A percentile compares a stretch with the other conserved stretches of the same genome.
Evolutionary conservation across 495 filamentous ascomycete species (phyloP).

Genomic region (Thermothielavioides terrestris): DNA sequence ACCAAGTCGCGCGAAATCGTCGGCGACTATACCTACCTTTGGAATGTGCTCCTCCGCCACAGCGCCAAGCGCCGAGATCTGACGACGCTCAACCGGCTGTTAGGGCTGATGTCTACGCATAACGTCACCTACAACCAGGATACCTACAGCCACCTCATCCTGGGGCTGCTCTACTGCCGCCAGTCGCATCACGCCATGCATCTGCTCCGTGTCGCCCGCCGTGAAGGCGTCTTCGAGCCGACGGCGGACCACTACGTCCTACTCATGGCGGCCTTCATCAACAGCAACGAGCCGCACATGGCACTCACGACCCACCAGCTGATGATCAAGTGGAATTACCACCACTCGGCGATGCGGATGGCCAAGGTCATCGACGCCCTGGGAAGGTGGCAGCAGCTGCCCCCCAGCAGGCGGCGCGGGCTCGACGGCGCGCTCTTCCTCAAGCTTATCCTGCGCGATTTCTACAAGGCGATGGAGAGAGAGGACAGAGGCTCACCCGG

Average conservation of each 20-base stretch:
- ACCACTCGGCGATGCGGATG: constrained; percentile 23
- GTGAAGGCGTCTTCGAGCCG: constrained; percentile 46
- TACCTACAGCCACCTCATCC: constrained; percentile 70
- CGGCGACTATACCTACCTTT: constrained; percentile 50
- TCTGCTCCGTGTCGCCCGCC: constrained; percentile 54
- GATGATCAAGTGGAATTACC: constrained; percentile 26
- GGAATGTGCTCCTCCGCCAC: constrained; percentile 66
- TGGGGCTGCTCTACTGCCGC: constrained; percentile 51
- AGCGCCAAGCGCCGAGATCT: constrained; percentile 60
- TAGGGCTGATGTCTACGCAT: constrained; percentile 51
- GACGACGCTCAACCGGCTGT: constrained; percentile 48
- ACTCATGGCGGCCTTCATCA: constrained; percentile 29
- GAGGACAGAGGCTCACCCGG: constrained; percentile 6
- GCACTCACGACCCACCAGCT: constrained; percentile 25
- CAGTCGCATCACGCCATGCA: constrained; percentile 57
- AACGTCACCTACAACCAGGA: constrained; percentile 53
- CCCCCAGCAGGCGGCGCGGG: constrained; percentile 8
- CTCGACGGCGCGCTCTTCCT: constrained; percentile 16
- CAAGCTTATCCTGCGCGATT: constrained; percentile 22
- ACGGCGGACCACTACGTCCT: constrained; percentile 50
- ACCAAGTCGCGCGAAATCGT: constrained; percentile 33
- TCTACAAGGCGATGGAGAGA: constrained; percentile 11
- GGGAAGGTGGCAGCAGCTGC: constrained; percentile 26
- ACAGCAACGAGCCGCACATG: constrained; percentile 26
- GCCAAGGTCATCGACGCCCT: constrained; percentile 29